Evolutionary conservation across 768 basidiomycete species (phyloP), one percentile per base, ranked within the genome.

Genomic region (Udeniomyces megalosporus): DNA sequence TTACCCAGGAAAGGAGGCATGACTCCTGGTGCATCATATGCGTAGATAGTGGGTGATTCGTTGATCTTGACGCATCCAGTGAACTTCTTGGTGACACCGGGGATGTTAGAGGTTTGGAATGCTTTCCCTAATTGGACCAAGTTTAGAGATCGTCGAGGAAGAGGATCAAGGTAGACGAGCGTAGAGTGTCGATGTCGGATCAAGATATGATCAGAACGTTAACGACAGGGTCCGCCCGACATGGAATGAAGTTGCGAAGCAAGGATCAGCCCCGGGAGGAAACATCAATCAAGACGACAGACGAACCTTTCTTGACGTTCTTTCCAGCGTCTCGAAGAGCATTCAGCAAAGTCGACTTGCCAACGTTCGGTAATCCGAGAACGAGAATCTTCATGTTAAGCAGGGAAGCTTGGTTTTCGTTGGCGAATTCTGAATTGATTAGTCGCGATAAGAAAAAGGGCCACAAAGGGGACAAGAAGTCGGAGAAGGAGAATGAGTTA

Each of bases 1-100:
- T 78, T 81, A 0, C 95, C 95, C 32, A 97, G 79, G 75, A 85
- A 97, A 12, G 91, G 89, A 47, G 95, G 78, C 92, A 97, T 97
- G 51, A 97, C 87, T 2, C 95, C 95, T 2, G 95, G 95, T 10
- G 88, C 84, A 76, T 99, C 95, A 69, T 84, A 90, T 4, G 95
- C 86, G 76, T 97, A 97, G 12, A 95, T 84, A 8, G 68, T 65
- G 2, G 91, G 90, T 59, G 84, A 79, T 62, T 84, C 72, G 28
- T 82, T 84, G 58, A 99, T 77, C 74, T 90, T 90, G 48, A 97
- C 77, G 35, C 88, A 82, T 11, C 86, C 93, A 5, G 92, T 93
- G 47, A 96, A 75, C 44, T 85, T 81, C 58, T 86, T 84, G 20
- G 95, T 99, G 70, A 88, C 79, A 20, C 95, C 95, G 0, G 95